Conservation (phyloP, 352 stramenopile species). For the Aphanomyces stellatus region DNA sequence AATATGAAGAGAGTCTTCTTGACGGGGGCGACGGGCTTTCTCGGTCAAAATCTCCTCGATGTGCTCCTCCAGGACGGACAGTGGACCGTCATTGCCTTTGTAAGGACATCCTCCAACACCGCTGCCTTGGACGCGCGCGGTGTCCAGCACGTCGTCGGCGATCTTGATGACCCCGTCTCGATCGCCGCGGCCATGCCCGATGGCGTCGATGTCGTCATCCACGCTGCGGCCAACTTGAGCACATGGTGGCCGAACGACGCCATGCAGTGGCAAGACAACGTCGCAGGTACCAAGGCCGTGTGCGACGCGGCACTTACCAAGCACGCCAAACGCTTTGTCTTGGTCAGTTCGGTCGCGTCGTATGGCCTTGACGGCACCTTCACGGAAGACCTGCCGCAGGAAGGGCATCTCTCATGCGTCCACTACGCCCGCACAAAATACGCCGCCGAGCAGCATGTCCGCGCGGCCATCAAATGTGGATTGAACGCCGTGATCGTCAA, state of each 20-base stretch:
- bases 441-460: background rate
- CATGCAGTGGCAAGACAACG: background rate
- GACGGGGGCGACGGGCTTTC: slow-evolving; percentile 5
- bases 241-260: background rate
- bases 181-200: background rate
- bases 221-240: slow-evolving; percentile 1
- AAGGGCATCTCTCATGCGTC: background rate
- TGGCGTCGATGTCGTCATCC: background rate
- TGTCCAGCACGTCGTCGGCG: background rate
- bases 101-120: background rate
- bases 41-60: slow-evolving; percentile 2
- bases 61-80: background rate
- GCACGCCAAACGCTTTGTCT: slow-evolving; percentile 11
- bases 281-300: background rate
- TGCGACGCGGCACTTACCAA: background rate
- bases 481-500: slow-evolving; percentile 4
- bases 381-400: background rate
- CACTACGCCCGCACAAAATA: background rate
- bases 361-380: background rate
- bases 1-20: background rate
- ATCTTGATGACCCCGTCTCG: background rate
- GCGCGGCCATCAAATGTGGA: background rate
- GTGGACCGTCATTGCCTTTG: background rate
- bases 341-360: background rate
- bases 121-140: background rate